A percentile compares a stretch with the other conserved stretches of the same genome.
Conservation (phyloP, 139 green algal species). For the Asterochloris erici region DNA sequence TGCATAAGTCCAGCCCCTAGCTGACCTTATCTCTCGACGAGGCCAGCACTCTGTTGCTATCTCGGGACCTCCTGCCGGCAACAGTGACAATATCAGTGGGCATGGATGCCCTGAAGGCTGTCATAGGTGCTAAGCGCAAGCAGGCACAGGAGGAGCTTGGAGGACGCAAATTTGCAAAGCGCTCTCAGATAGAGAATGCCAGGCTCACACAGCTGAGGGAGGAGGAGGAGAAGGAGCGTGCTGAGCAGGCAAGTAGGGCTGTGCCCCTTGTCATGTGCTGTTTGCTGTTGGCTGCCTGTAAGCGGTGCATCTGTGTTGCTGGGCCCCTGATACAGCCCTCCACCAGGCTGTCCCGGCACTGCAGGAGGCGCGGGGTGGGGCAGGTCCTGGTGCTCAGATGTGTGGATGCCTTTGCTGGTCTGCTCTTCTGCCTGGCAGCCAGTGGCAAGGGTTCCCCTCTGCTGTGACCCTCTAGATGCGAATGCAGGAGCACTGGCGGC, state of each 20-base stretch:
- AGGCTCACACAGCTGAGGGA: constrained; percentile 33
- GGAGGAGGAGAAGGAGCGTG: constrained; percentile 41
- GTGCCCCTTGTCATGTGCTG: background rate
- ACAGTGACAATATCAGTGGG: background rate
- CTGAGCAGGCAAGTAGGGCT: constrained; percentile 36
- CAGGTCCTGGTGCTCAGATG: too few species aligned
- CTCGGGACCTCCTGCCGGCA: background rate
- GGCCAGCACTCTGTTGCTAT: background rate
- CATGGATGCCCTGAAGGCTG: constrained; percentile 33
- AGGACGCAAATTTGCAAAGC: constrained; percentile 44
- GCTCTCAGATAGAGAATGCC: constrained; percentile 37
- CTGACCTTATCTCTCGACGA: too few species aligned
- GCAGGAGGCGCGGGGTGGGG: background rate
- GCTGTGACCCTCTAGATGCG: too few species aligned
- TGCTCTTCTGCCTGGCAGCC: too few species aligned
- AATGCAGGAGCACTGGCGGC: too few species aligned
- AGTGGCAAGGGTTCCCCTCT: too few species aligned
- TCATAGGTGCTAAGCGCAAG: constrained; percentile 42
- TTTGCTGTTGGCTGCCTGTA: too few species aligned
- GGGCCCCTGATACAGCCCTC: background rate
- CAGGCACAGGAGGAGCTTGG: constrained; percentile 29
- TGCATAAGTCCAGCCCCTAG: too few species aligned
- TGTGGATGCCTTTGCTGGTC: too few species aligned
- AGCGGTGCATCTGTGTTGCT: too few species aligned
- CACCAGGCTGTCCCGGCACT: background rate